These are phyloP conservation scores for Ceratopteris richardii DNA, from an alignment of 75 land plant species.

Conservation along the genomic window DNA sequence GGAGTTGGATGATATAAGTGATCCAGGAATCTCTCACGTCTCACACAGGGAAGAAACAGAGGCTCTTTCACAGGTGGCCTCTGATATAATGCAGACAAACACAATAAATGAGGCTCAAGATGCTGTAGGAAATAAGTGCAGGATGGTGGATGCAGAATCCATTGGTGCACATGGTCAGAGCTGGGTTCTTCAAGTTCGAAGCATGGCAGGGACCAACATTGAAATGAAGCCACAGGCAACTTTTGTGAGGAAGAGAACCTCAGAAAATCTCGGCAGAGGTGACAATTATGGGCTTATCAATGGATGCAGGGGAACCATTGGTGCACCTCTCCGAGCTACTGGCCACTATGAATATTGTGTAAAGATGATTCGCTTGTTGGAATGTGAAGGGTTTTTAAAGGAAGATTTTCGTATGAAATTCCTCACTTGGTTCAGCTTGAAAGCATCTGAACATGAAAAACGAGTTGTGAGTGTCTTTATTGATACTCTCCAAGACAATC, in stretches of 20 bases:
- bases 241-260: slow-evolving; percentile 25
- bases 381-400: slow-evolving; percentile 8
- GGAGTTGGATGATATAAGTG: slow-evolving; percentile 1
- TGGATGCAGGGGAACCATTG: slow-evolving; percentile 10
- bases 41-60: slow-evolving; percentile 12
- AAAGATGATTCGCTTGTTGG: slow-evolving; percentile 13
- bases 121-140: slow-evolving; percentile 18
- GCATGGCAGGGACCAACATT: slow-evolving; percentile 13
- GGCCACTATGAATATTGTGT: slow-evolving; percentile 16
- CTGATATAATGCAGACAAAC: neutral
- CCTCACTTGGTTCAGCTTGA: slow-evolving; percentile 15
- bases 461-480: slow-evolving; percentile 7
- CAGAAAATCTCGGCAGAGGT: slow-evolving; percentile 6
- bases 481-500: slow-evolving; percentile 13
- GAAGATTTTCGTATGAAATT: slow-evolving; percentile 10
- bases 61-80: slow-evolving; percentile 5
- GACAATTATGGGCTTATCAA: slow-evolving; percentile 20
- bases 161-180: slow-evolving; percentile 38
- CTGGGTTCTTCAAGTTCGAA: slow-evolving; percentile 17
- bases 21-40: slow-evolving; percentile 32
- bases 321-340: slow-evolving; percentile 22
- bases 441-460: slow-evolving; percentile 9
- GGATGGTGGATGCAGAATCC: slow-evolving; percentile 20
- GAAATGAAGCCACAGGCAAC: slow-evolving; percentile 26
- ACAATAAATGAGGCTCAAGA: neutral